A percentile compares a stretch with the other conserved stretches of the same genome.
phyloP scores from a whole-genome alignment of 305 asterid species.

The Vinca major region DNA sequence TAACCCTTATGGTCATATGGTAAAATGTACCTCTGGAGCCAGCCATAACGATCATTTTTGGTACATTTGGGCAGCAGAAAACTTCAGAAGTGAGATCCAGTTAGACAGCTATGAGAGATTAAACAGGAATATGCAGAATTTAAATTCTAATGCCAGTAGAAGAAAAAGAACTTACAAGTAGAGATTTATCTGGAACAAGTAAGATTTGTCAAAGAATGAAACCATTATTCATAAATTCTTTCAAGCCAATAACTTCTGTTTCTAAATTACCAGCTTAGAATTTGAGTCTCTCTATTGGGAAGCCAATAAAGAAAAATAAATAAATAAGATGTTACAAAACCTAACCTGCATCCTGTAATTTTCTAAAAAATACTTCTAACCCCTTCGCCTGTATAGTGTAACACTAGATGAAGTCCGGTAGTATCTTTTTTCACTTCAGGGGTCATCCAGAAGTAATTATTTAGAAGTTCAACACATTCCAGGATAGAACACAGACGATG shows the following conservation, averaged over 20 bases:
- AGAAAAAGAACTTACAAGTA: too few relatives aligned
- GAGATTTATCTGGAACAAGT: too few relatives aligned
- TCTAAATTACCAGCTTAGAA: background rate
- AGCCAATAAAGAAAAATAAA: background rate
- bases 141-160: background rate
- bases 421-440: background rate
- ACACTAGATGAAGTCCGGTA: background rate
- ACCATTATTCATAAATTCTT: background rate
- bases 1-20: too few relatives aligned
- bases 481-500: constrained; percentile 53
- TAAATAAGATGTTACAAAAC: background rate
- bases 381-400: background rate
- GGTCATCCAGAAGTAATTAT: background rate
- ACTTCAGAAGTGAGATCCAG: too few relatives aligned
- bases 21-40: background rate
- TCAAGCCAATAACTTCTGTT: background rate
- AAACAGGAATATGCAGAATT: background rate
- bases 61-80: too few relatives aligned
- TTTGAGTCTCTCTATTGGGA: background rate
- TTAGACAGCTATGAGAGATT: background rate
- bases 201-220: background rate
- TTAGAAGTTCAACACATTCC: constrained; percentile 43
- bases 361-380: background rate
- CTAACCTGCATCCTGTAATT: background rate
- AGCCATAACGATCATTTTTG: background rate